phyloP scores from a whole-genome alignment of 2,329 filamentous ascomycete species.

The Tricladium varicosporioides region DNA sequence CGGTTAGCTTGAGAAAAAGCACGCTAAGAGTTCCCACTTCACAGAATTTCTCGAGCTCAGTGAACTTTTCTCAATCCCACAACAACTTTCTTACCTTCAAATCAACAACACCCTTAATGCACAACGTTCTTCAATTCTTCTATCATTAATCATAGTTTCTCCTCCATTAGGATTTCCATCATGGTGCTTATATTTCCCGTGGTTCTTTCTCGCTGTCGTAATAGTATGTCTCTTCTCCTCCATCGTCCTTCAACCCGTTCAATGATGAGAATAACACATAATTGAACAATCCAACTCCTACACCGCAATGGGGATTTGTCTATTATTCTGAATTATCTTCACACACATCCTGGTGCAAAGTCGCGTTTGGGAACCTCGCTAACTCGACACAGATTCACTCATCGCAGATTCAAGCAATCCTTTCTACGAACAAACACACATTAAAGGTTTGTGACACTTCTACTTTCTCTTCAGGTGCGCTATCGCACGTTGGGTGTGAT shows the following conservation, averaged over 20 bases:
- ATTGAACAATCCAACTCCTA: conserved; percentile 46
- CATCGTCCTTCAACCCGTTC: conserved; percentile 19
- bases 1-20: background rate
- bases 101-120: background rate
- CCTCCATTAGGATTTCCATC: background rate
- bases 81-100: background rate
- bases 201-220: background rate
- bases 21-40: background rate
- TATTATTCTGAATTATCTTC: conserved; percentile 36
- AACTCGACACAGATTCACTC: background rate
- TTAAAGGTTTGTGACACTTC: conserved; percentile 32
- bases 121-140: background rate
- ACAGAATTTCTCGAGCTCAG: conserved; percentile 1
- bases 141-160: background rate
- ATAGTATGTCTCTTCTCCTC: conserved; percentile 19
- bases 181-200: background rate
- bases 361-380: background rate
- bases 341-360: background rate
- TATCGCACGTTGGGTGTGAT: conserved; percentile 31
- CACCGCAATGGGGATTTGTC: conserved; percentile 35
- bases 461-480: conserved; percentile 5
- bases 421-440: background rate
- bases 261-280: conserved; percentile 40
- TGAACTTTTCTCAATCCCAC: conserved; percentile 1
- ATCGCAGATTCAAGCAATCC: background rate